Evolutionary conservation across 2,329 filamentous ascomycete species (phyloP).

Genomic region (Cephalotrichum gorgonifer): DNA sequence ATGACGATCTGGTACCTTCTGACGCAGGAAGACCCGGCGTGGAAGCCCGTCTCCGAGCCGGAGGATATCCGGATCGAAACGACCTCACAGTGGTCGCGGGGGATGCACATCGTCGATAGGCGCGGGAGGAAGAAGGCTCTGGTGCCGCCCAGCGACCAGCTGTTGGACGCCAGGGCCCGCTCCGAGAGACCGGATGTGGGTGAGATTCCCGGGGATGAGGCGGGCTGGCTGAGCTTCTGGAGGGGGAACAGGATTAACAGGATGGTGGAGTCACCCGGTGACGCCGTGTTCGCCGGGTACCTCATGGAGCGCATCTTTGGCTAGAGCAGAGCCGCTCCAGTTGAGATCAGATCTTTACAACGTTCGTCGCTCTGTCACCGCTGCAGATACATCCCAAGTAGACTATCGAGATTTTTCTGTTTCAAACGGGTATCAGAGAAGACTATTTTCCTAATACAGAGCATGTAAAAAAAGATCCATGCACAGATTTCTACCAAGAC

Average conservation of each 20-base stretch:
- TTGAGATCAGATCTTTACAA: neutral
- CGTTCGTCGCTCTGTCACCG: neutral
- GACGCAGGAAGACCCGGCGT: conserved; percentile 45
- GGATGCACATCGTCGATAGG: conserved; percentile 79
- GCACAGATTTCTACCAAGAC: neutral
- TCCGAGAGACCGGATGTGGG: conserved; percentile 28
- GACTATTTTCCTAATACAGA: neutral
- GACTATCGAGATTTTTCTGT: neutral
- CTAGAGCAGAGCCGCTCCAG: conserved; percentile 12
- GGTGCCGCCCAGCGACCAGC: neutral
- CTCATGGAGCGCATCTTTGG: conserved; percentile 58
- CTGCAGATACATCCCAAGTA: neutral
- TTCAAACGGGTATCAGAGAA: neutral
- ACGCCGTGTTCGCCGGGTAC: conserved; percentile 53
- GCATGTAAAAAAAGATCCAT: neutral
- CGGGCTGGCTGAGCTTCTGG: conserved; percentile 61
- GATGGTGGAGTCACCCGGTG: conserved; percentile 60
- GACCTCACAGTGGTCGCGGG: conserved; percentile 84
- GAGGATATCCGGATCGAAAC: conserved; percentile 90
- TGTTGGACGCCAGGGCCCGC: conserved; percentile 22
- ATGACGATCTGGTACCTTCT: conserved; percentile 71
- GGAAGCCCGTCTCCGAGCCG: conserved; percentile 44
- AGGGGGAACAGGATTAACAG: conserved; percentile 74
- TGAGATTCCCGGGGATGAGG: conserved; percentile 58
- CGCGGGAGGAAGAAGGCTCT: conserved; percentile 45